Conservation (phyloP, 768 basidiomycete species). For the Glaciozyma martinii region DNA sequence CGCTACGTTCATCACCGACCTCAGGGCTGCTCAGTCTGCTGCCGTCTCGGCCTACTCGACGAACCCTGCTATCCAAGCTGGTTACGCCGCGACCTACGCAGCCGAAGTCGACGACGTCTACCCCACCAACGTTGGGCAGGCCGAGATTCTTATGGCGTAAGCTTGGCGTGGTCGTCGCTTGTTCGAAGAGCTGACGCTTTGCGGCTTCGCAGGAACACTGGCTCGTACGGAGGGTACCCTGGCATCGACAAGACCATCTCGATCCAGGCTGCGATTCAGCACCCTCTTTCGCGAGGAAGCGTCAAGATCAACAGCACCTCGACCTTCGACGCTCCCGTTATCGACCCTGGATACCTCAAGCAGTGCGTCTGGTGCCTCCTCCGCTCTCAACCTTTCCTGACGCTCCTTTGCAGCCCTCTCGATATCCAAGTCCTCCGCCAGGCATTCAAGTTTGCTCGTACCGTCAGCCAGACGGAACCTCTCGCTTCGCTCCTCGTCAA, state of each 20-base stretch:
- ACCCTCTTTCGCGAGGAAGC: conserved; percentile 52
- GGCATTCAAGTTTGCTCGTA: not conserved
- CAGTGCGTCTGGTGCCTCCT: conserved; percentile 8
- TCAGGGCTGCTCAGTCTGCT: conserved; percentile 48
- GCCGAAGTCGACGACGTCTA: conserved; percentile 31
- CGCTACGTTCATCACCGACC: conserved; percentile 47
- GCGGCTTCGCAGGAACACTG: conserved; percentile 37
- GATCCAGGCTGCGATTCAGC: conserved; percentile 60
- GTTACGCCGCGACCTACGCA: conserved; percentile 35
- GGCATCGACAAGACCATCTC: conserved; percentile 40
- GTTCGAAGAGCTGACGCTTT: not conserved
- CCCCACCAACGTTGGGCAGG: conserved; percentile 43
- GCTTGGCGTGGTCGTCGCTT: not conserved
- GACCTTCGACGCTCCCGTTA: conserved; percentile 51
- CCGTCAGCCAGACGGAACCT: conserved; percentile 38
- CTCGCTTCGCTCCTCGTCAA: conserved; percentile 37
- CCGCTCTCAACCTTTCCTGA: conserved; percentile 25
- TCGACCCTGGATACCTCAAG: conserved; percentile 48
- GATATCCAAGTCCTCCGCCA: not conserved
- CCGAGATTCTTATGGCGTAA: conserved; percentile 51
- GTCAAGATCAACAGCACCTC: conserved; percentile 54
- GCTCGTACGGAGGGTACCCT: conserved; percentile 42
- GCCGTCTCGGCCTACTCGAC: conserved; percentile 28
- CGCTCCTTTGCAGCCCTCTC: not conserved
- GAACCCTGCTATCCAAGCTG: conserved; percentile 20